Conservation (phyloP, 306 rosid genomes). For the Quercus berberidifolia region DNA sequence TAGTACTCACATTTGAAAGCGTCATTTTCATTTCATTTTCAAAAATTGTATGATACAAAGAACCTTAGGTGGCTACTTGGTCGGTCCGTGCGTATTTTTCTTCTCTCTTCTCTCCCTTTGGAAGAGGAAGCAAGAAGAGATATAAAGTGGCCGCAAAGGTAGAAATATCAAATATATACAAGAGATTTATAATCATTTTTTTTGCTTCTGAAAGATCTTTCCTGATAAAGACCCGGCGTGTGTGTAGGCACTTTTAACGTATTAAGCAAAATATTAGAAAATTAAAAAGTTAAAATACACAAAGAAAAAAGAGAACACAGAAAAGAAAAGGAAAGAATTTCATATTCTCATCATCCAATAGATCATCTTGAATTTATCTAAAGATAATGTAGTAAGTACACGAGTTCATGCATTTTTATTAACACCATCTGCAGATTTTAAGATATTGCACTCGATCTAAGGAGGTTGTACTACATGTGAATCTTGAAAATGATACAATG, state of each 20-base stretch:
- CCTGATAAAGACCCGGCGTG: background rate
- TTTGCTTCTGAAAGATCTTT: background rate
- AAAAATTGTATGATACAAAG: background rate
- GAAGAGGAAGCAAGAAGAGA: background rate
- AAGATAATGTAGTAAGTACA: background rate
- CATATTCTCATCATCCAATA: background rate
- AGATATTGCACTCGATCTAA: no score
- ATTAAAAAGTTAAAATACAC: no score
- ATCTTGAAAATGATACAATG: no score
- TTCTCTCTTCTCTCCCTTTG: background rate
- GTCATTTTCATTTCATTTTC: background rate
- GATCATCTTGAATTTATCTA: background rate
- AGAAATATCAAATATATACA: background rate
- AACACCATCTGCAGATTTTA: background rate
- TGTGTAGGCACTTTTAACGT: background rate
- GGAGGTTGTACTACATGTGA: no score
- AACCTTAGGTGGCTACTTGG: background rate
- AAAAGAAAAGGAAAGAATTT: no score
- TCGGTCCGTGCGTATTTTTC: background rate
- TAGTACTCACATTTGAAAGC: background rate
- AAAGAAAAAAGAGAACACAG: no score
- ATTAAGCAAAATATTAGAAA: background rate
- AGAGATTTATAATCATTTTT: background rate
- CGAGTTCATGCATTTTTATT: background rate
- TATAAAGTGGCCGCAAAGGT: constrained; percentile 1